These are phyloP conservation scores for Podospora sp. DNA, from an alignment of 495 filamentous ascomycete species.

Conservation along the genomic window DNA sequence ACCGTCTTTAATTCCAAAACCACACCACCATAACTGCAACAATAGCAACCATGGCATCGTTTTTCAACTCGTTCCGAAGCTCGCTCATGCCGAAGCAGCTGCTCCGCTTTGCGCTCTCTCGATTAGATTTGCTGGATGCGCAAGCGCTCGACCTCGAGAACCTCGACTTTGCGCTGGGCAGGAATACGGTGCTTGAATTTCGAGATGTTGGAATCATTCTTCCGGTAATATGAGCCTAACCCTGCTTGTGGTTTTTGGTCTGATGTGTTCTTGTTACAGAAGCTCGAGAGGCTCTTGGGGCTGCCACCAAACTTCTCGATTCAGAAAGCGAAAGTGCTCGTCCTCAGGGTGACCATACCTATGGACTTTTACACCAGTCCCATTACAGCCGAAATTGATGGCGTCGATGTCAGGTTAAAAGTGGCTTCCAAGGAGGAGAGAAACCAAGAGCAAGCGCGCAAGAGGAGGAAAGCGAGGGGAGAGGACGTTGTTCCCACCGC, in stretches of 20 bases:
- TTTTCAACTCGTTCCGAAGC: constrained; percentile 64
- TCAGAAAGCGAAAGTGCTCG: constrained; percentile 66
- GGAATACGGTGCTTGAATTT: constrained; percentile 75
- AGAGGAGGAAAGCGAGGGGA: constrained; percentile 25
- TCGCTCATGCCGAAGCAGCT: constrained; percentile 79
- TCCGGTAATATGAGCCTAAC: constrained; percentile 53
- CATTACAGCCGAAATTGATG: constrained; percentile 75
- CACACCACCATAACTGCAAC: background rate
- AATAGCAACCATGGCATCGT: constrained; percentile 52
- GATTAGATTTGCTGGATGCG: constrained; percentile 78
- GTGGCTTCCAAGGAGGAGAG: constrained; percentile 41
- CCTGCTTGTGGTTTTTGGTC: background rate
- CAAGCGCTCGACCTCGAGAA: constrained; percentile 78
- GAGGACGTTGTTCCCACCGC: constrained; percentile 68
- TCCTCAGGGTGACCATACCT: constrained; percentile 76
- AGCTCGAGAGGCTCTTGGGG: constrained; percentile 70
- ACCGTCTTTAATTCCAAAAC: background rate
- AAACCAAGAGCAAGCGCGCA: constrained; percentile 35
- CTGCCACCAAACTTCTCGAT: constrained; percentile 71
- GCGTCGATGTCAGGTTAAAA: constrained; percentile 68
- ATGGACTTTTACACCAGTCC: constrained; percentile 79
- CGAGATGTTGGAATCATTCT: constrained; percentile 76
- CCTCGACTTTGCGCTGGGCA: constrained; percentile 75
- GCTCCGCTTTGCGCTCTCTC: constrained; percentile 76
- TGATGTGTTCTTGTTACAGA: constrained; percentile 49